Evolutionary conservation across 2,329 filamentous ascomycete genomes (phyloP), one percentile per base, ranked within the genome.

Genomic region (Botryotinia globosa): DNA sequence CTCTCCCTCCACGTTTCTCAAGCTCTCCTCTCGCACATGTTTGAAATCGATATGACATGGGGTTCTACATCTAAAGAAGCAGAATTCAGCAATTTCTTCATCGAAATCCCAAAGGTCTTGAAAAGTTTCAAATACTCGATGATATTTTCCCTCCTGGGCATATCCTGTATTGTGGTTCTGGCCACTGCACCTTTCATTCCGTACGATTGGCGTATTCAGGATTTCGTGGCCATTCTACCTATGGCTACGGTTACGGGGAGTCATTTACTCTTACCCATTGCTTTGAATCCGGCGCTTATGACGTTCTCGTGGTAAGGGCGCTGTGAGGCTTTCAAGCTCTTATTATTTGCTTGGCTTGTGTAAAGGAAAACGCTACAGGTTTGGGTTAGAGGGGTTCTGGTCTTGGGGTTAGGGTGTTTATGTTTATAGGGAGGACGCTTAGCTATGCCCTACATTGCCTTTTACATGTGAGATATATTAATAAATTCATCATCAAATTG

Each of bases 41-140:
- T 96, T 80, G 89, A 92, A 83, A 89, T 95, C 80, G 87, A 96
- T 82, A 95, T 96, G 91, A 89, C 88, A 4, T 96, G 93, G 93
- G 93, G 93, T 68, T 90, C 93, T 1, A 97, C 94, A 0, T 88
- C 90, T 58, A 97, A 97, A 83, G 94, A 97, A 83, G 88, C 89
- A 67, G 91, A 94, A 78, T 90, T 91, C 79, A 91, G 91, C 39
- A 92, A 93, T 82, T 97, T 97, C 83, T 95, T 94, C 83, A 91
- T 93, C 74, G 93, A 96, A 80, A 88, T 94, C 29, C 91, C 91
- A 48, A 92, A 91, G 80, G 92, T 97, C 58, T 81, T 95, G 77
- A 91, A 90, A 82, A 90, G 89, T 80, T 93, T 94, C 82, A 88
- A 91, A 81, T 85, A 82, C 77, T 80, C 78, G 76, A 74, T 81